Base-by-base conservation (phyloP, 2,329 filamentous ascomycete genomes). In the Apiospora pterosperma region DNA sequence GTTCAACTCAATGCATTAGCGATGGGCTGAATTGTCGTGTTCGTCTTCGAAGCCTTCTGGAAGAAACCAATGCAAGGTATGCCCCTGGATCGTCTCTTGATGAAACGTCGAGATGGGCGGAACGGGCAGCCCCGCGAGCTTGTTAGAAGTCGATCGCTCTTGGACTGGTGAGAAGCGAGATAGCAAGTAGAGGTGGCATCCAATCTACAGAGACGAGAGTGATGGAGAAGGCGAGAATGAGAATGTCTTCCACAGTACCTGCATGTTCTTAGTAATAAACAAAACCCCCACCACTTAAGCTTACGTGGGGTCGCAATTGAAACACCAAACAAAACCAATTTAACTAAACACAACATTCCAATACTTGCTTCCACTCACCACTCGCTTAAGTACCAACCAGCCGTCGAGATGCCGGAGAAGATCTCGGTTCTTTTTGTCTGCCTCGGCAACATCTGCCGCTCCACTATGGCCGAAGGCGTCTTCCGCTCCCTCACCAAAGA, bases 391-490 rank as follows among this genome's bases (percentile, higher is more conserved):
- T 5, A 31, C 5, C 8, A 55, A 14, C 23, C 31, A 34, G 8
- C 8, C 48, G 28, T 4, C 48, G n/a, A 21, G 19, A 66, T 66
- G 55, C 41, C 66, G 6, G 65, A 70, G 74, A 76, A 73, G 65
- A 74, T 92, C 63, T 93, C 90, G 2, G 91, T 98, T 41, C 87
- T 98, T 62, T 98, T 98, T 76, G 95, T 98, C 71, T 99, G 96
- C 79, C 85, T 98, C 38, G 96, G 96, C 76, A 99, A 99, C 79
- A 98, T 98, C 74, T 99, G 93, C 76, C 84, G 86, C 66, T 97
- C 93, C 8, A 92, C 96, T 36, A 98, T 99, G 96, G 93, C 94
- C 58, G 95, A 98, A 82, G 96, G 92, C 61, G 92, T 97, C 69
- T 98, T 99, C 80, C 88, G 88, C 65, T 86, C 89, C 66, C 80